These are phyloP conservation scores for Obelidium mucronatum DNA, from an alignment of 192 early-diverging fungal species.

Conservation along the genomic window DNA sequence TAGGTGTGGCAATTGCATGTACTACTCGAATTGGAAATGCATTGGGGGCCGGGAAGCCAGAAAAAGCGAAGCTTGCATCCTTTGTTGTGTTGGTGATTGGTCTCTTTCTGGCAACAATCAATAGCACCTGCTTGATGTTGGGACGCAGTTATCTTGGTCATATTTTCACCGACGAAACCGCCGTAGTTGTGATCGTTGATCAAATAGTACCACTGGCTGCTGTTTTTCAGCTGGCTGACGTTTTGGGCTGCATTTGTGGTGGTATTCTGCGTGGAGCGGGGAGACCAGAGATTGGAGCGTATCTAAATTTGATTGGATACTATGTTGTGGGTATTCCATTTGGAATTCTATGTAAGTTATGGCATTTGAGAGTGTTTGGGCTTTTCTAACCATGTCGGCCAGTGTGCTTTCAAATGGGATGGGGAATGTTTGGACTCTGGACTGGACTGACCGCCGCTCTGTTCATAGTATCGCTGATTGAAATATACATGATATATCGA, in stretches of 20 bases:
- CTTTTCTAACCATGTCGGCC: constrained; percentile 68
- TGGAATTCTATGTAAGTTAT: constrained; percentile 51
- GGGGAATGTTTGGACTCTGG: constrained; percentile 54
- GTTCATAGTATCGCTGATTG: constrained; percentile 56
- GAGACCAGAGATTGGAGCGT: constrained; percentile 69
- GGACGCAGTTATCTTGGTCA: constrained; percentile 67
- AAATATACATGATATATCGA: constrained; percentile 36
- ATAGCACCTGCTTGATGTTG: constrained; percentile 59
- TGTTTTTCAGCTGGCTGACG: constrained; percentile 62
- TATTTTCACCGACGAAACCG: constrained; percentile 69
- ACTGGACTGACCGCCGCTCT: constrained; percentile 54
- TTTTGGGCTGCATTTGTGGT: constrained; percentile 48
- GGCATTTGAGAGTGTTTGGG: constrained; percentile 57
- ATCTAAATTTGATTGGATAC: constrained; percentile 49
- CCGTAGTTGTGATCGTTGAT: constrained; percentile 75
- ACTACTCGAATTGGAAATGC: constrained; percentile 78
- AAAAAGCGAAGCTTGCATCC: constrained; percentile 19
- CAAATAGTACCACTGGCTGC: constrained; percentile 81
- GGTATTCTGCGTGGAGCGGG: constrained; percentile 82
- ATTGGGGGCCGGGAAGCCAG: constrained; percentile 29
- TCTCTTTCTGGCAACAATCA: constrained; percentile 57
- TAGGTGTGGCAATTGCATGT: constrained; percentile 80
- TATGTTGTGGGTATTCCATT: constrained; percentile 33
- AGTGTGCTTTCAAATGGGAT: constrained; percentile 38
- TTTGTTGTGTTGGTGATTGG: constrained; percentile 22